Base-by-base conservation (phyloP, 1,284 basidiomycete genomes). In the Trichosporon sp. region DNA sequence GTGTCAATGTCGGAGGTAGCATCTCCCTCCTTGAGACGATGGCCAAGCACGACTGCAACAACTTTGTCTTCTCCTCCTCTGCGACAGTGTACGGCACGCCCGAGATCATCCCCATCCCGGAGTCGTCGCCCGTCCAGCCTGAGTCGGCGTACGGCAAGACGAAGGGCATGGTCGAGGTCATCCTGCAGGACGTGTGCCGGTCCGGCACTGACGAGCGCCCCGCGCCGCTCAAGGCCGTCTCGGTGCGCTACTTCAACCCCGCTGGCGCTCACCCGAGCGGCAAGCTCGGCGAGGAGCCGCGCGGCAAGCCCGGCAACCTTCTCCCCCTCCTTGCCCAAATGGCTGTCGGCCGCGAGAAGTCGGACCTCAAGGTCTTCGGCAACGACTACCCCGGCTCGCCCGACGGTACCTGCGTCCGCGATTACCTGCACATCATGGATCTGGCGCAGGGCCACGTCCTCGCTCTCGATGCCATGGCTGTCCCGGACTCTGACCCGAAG, bases 11-110 rank as follows among this genome's bases (percentile, higher is more conserved):
- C 64, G 81, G 85, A 36, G 93, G 91, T 10, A 93, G 92, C 2
- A 81, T 95, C 66, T 87, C 85, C 56, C 86, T 96, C 21, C 84
- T 95, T 60, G 80, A 82, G 83, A 82, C 86, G 69, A 97, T 97
- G 94, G 84, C 85, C 63, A 89, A 90, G 67, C 23, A 58, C 58
- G 32, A 57, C 44, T 62, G 61, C 60, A 57, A 68, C 66, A 61
- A 61, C 58, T 84, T 99, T 68, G 95, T 99, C 67, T 99, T 98
- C 83, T 97, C 94, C 1, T 97, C 95, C 11, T 96, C 93, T 25
- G 96, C 96, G 1, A 99, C 96, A n/a, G 96, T 99, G 34, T 99
- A 99, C 78, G 96, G 96, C 65, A 94, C 88, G 2, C 96, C 96
- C 8, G 88, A 91, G 56, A 83, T 83, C 63, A 92, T 99, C 64